Base-by-base conservation (phyloP, 208 protist species). In the Blastocrithidia nonstop region DNA sequence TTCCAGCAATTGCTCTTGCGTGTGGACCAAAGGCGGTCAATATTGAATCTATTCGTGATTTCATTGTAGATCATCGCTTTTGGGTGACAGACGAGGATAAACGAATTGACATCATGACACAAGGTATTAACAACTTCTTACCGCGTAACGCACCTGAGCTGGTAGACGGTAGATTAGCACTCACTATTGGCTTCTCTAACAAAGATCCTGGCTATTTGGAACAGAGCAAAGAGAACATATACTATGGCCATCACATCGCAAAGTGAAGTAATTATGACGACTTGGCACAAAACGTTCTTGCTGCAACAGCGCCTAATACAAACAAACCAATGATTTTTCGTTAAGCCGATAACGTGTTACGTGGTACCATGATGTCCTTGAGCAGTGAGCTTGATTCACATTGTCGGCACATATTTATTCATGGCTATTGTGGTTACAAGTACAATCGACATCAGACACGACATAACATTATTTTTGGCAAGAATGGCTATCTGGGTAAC, bases 211-310 rank as follows among this genome's bases (percentile, higher is more conserved):
- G 82, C 8, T 91, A 88, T 57, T 86, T 85, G 74, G 35, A 42
- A 29, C 82, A 91, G 58, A 36, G 64, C 7, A 87, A 85, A 50
- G 68, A 87, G 25, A 57, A 88, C 50, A 55, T 89, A 6, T 73
- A 82, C 48, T 93, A 85, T 73, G 84, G 84, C n/a, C 76, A 88
- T 50, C 84, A 88, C 58, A 84, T 93, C 50, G 63, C 78, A 7
- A 43, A 82, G 31, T 93, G 79, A 77, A 45, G 33, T 4, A 68
- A 79, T 55, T 67, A 62, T 28, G 63, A 80, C 29, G 84, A 93
- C 54, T 35, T 93, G 7, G 69, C 57, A 28, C 76, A 93, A 57
- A 83, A 80, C 65, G 64, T 93, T 15, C 62, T 89, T 44, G 84
- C 71, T 2, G 62, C 84, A 13, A 89, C 67, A 17, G 84, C 84